Evolutionary conservation across 2,329 filamentous ascomycete genomes (phyloP), one percentile per base, ranked within the genome.

Genomic region (Arthrobotrys musiformis): DNA sequence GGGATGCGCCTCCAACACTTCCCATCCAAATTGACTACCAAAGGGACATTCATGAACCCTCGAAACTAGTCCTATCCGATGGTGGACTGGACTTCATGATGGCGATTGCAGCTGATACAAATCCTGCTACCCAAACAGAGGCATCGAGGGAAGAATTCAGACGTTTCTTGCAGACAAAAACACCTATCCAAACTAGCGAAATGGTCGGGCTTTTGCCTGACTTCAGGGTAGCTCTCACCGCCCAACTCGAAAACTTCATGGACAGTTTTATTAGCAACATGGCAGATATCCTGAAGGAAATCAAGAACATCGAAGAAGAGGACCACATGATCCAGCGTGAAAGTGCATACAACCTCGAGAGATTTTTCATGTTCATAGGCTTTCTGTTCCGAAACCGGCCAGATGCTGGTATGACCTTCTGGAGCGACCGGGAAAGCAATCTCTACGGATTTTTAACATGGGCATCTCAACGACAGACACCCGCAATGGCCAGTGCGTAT

Each of bases 201-300:
- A 86, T 89, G 0, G 86, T 91, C 7, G 85, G 88, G 1, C 92
- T 94, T 69, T 90, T 92, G 2, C 86, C 87, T 5, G 90, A 90
- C 79, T 93, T 98, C 82, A 91, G 92, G 79, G 82, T 86, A 5
- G 85, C 91, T 22, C 84, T 97, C 28, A 93, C 94, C 89, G 88
- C 91, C 73, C 92, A 94, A 81, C 84, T 98, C 8, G 94, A 98
- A 82, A 88, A 88, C 0, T 97, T 98, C 81, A 89, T 94, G 6
- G 94, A 98, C 82, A 91, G 92, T 4, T 96, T 97, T 82, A 96
- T 99, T 80, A 92, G 93, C 0, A 97, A 99, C 81, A 91, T 98
- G 85, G 95, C 95, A 0, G 94, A 98, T 84, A 91, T 95, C 2
- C 87, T 99, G 50, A 90, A 81, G 28, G 78, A 80, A 60, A 80